A percentile compares a stretch with the other conserved stretches of the same genome.
Evolutionary conservation across 2,329 filamentous ascomycete genomes (phyloP).

Genomic region (Bipolaris zeicola): DNA sequence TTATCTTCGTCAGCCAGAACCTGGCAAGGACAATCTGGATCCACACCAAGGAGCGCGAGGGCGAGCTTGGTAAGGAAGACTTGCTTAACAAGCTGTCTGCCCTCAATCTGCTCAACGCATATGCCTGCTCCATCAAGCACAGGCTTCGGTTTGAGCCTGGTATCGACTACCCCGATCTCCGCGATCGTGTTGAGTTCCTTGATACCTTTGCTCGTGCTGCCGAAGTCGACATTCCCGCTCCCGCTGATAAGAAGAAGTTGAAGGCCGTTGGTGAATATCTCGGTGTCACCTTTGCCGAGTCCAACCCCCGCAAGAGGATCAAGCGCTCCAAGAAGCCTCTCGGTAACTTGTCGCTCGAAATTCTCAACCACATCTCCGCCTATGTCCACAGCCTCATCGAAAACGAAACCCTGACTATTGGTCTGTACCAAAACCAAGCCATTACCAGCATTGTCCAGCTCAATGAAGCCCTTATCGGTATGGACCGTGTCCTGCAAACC

Average conservation of each 20-base stretch:
- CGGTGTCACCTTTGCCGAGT: constrained; percentile 75
- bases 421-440: constrained; percentile 65
- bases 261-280: constrained; percentile 74
- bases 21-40: constrained; percentile 80
- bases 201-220: constrained; percentile 73
- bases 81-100: constrained; percentile 72
- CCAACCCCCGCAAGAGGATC: constrained; percentile 77
- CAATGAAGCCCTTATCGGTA: constrained; percentile 73
- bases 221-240: constrained; percentile 49
- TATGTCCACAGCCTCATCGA: constrained; percentile 67
- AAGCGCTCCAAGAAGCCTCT: constrained; percentile 75
- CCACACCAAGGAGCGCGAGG: constrained; percentile 67
- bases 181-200: constrained; percentile 71
- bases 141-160: constrained; percentile 84
- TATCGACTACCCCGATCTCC: constrained; percentile 75
- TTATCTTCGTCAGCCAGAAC: constrained; percentile 62
- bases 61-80: constrained; percentile 66
- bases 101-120: constrained; percentile 79
- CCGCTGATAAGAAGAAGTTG: constrained; percentile 47
- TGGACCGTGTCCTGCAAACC: constrained; percentile 80
- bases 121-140: constrained; percentile 79
- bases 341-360: constrained; percentile 83
- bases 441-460: constrained; percentile 65
- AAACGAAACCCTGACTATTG: constrained; percentile 61
- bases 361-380: constrained; percentile 72